A percentile compares a stretch with the other conserved stretches of the same genome.
Conservation (phyloP, 1,284 basidiomycete genomes). For the Irpex lacteus region DNA sequence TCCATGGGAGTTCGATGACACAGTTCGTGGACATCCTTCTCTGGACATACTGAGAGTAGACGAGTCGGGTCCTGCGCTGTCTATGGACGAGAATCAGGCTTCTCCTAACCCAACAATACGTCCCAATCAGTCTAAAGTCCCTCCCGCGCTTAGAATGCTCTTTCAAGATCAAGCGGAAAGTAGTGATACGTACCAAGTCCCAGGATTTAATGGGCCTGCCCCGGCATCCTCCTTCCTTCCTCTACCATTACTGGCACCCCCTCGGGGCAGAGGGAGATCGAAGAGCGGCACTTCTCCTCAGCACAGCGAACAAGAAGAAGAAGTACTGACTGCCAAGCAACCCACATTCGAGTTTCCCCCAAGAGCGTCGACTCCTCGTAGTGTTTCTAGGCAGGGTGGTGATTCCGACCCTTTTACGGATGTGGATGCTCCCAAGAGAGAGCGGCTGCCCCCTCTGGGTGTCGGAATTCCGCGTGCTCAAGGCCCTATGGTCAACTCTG, state of each 20-base stretch:
- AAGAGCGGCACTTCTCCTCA: conserved; percentile 14
- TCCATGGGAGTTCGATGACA: conserved; percentile 73
- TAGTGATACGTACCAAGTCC: conserved; percentile 37
- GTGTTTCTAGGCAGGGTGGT: conserved; percentile 6
- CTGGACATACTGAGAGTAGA: conserved; percentile 16
- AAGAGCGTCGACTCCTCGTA: conserved; percentile 30
- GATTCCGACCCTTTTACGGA: conserved; percentile 25
- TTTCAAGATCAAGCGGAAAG: conserved; percentile 57
- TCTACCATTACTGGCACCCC: conserved; percentile 27
- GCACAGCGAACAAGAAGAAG: conserved; percentile 26
- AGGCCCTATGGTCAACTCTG: not conserved
- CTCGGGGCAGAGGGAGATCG: conserved; percentile 23
- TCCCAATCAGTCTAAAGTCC: conserved; percentile 47
- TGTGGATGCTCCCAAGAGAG: conserved; percentile 16
- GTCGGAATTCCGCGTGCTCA: conserved; percentile 24
- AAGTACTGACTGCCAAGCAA: conserved; percentile 44
- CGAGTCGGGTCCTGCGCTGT: conserved; percentile 10
- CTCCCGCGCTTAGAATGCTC: conserved; percentile 65
- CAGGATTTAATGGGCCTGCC: conserved; percentile 24
- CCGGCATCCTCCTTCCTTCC: conserved; percentile 20
- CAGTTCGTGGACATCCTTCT: conserved; percentile 47
- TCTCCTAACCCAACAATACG: conserved; percentile 46
- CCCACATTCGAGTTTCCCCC: conserved; percentile 56
- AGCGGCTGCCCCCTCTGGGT: conserved; percentile 27
- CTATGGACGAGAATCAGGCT: conserved; percentile 21